Conservation (phyloP, 2,329 filamentous ascomycete species). For the Neurospora sp. region DNA sequence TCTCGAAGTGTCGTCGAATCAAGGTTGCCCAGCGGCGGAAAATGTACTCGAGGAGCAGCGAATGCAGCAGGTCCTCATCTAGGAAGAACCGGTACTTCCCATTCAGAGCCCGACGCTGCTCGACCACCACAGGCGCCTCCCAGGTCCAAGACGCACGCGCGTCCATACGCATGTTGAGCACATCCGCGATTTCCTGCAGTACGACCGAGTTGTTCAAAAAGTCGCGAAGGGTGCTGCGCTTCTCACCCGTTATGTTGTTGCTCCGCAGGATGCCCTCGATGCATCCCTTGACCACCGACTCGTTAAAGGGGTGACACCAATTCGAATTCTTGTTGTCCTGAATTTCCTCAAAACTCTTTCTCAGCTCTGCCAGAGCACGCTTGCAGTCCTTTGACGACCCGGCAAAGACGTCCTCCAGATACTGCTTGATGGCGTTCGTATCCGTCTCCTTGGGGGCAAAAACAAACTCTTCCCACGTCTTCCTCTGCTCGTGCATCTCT, state of each 20-base stretch:
- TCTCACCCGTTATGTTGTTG: constrained; percentile 36
- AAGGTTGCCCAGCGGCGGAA: constrained; percentile 26
- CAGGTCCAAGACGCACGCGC: constrained; percentile 29
- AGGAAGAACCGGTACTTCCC: constrained; percentile 47
- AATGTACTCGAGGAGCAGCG: constrained; percentile 31
- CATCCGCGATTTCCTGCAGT: constrained; percentile 31
- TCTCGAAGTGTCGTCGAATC: constrained; percentile 21
- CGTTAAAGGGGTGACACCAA: constrained; percentile 27
- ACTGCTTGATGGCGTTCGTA: constrained; percentile 32
- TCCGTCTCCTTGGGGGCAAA: constrained; percentile 40
- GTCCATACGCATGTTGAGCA: constrained; percentile 34
- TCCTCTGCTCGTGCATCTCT: constrained; percentile 42
- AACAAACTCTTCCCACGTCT: constrained; percentile 45
- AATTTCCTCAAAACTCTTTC: constrained; percentile 27
- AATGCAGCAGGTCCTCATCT: constrained; percentile 37
- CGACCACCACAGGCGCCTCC: constrained; percentile 24
- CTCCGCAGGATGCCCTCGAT: constrained; percentile 38
- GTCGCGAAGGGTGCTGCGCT: constrained; percentile 20
- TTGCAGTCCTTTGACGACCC: constrained; percentile 24
- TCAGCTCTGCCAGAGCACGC: constrained; percentile 32
- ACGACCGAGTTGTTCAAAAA: constrained; percentile 24
- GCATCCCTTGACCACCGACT: constrained; percentile 29
- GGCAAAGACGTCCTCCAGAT: constrained; percentile 41
- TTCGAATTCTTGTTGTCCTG: constrained; percentile 12
- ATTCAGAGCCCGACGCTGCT: constrained; percentile 31